Evolutionary conservation across 257 asterid genomes (phyloP).

Genomic region (Salvia hispanica): DNA sequence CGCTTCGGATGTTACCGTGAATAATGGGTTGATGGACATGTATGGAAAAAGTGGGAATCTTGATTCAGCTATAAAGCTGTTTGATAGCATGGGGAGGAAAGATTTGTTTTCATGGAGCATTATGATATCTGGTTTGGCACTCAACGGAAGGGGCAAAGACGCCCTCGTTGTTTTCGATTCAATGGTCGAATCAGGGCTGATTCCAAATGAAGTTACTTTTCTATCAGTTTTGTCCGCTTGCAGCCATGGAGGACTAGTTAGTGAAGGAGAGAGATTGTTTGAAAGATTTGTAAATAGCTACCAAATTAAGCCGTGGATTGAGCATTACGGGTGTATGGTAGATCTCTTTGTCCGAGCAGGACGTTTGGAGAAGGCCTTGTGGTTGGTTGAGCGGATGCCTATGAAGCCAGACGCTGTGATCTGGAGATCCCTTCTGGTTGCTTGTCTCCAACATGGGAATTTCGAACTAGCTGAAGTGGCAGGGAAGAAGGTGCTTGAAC

Average conservation of each 20-base stretch:
- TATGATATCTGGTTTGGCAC: constrained; percentile 70
- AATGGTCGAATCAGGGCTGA: constrained; percentile 60
- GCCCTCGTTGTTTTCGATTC: constrained; percentile 59
- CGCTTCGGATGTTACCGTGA: constrained; percentile 47
- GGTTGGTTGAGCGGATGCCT: constrained; percentile 58
- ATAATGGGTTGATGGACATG: constrained; percentile 78
- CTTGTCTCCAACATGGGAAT: constrained; percentile 53
- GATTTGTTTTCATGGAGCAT: constrained; percentile 77
- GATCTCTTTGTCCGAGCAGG: constrained; percentile 81
- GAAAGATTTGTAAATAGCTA: constrained; percentile 33
- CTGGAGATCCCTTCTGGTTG: constrained; percentile 69
- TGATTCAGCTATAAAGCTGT: constrained; percentile 54
- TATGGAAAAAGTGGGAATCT: constrained; percentile 71
- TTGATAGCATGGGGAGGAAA: constrained; percentile 48
- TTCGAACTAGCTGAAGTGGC: constrained; percentile 66
- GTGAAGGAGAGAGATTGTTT: constrained; percentile 64
- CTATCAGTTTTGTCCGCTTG: constrained; percentile 75
- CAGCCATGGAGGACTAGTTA: constrained; percentile 70
- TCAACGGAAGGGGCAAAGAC: constrained; percentile 61
- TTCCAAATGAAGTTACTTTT: constrained; percentile 66
- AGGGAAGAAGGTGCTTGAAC: constrained; percentile 54
- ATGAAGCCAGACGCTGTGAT: constrained; percentile 74
- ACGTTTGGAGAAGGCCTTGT: constrained; percentile 49
- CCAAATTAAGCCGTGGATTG: constrained; percentile 48
- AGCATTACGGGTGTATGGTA: constrained; percentile 79